Evolutionary conservation across 1,139 yeast species (phyloP).

Genomic region (Magnusiomyces suaveolens): DNA sequence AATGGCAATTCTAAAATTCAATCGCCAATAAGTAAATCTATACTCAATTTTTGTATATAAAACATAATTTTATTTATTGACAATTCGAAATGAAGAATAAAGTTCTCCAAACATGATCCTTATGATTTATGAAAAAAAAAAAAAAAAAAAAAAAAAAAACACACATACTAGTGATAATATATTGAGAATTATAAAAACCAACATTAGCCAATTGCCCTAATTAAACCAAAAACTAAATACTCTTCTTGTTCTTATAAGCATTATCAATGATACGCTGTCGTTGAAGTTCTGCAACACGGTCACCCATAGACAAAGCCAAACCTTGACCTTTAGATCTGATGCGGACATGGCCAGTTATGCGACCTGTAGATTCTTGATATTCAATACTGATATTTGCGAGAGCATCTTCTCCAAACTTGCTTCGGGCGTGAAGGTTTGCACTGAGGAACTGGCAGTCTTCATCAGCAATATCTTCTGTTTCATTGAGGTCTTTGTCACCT

Average conservation of each 20-base stretch:
- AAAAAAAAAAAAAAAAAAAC: too few species aligned
- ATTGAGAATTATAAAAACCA: neutral
- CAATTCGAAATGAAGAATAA: too few species aligned
- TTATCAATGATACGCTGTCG: slow-evolving; percentile 16
- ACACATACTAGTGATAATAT: too few species aligned
- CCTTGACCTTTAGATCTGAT: slow-evolving; percentile 98
- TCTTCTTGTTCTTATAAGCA: slow-evolving; percentile 1
- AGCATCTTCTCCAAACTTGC: slow-evolving; percentile 96
- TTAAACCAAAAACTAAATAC: neutral
- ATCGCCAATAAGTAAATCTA: too few species aligned
- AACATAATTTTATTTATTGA: too few species aligned
- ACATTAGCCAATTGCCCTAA: neutral
- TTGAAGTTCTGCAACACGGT: slow-evolving; percentile 58
- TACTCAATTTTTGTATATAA: too few species aligned
- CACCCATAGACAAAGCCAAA: slow-evolving; percentile 88
- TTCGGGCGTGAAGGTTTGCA: slow-evolving; percentile 86
- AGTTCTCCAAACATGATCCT: too few species aligned
- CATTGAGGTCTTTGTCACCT: slow-evolving; percentile 3
- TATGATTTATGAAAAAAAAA: too few species aligned
- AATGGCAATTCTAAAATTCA: too few species aligned
- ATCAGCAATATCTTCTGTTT: slow-evolving; percentile 20
- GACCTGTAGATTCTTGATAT: slow-evolving; percentile 52
- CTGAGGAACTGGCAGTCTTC: slow-evolving; percentile 83
- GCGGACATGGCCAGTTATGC: slow-evolving; percentile 88
- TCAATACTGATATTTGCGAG: slow-evolving; percentile 93